Base-by-base conservation (phyloP, 768 basidiomycete genomes). In the Pleurotus eryngii region DNA sequence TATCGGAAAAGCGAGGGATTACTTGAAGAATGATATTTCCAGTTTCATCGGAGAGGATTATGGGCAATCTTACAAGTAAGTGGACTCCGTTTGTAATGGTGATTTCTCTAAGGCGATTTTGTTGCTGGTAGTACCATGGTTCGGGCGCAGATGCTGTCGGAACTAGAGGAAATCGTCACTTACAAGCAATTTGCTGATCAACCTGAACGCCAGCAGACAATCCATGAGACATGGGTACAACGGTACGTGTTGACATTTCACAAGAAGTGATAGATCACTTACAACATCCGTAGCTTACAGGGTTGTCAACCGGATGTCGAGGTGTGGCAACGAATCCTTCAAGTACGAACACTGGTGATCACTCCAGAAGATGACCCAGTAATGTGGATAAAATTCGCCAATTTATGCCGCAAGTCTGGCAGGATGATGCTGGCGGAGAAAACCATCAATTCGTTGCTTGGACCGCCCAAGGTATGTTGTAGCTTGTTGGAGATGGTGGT, bases 371-470 rank as follows among this genome's bases (percentile, higher is more conserved):
- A 97, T 60, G 95, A 98, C 67, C 92, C 91, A 43, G 83, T 90
- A 46, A 98, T 97, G 86, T 98, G 95, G 95, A 97, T 99, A 72
- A 95, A 97, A 72, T 98, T 99, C 66, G 93, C 96, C 2, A 98
- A 99, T 65, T 77, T 98, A 1, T 98, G 97, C 67, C 91, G 97
- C 50, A 96, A 96, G 73, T 90, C 85, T 15, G 94, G 95, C 50
- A 86, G 97, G 5, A 92, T 98, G 83, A 81, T 82, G 14, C 75
- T 99, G 49, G 95, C 96, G 0, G 95, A 98, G 63, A 98, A 98
- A 74, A 97, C 96, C 0, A 89, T 99, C 65, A 92, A 95, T 61
- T 96, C 94, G 0, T 73, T 99, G 1, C 76, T 97, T 27, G 85
- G 88, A 9, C 87, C 89, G 4, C 87, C 89, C 54, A 74, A 83